Evolutionary conservation across 768 basidiomycete species (phyloP).

Genomic region (Macrocybe gigantea): DNA sequence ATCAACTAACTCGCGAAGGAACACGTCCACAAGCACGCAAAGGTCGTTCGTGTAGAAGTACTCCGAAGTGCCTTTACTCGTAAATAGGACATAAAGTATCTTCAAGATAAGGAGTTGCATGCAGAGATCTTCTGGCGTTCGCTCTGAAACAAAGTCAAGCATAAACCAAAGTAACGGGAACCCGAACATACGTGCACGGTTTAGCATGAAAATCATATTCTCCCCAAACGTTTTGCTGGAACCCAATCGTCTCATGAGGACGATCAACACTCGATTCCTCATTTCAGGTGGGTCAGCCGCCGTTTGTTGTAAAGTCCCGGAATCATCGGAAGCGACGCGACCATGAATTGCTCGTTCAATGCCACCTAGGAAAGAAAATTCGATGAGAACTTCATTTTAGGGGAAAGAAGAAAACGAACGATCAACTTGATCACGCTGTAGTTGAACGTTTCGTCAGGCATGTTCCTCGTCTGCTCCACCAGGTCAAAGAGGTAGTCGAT

Average conservation of each 20-base stretch:
- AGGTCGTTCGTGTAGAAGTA: conserved; percentile 99
- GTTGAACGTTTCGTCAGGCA: conserved; percentile 90
- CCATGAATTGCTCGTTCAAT: conserved; percentile 99
- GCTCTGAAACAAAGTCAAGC: conserved; percentile 40
- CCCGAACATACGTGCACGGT: conserved; percentile 75
- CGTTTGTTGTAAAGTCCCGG: background rate
- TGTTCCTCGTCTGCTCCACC: conserved; percentile 85
- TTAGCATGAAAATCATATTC: conserved; percentile 99
- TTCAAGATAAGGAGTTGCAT: conserved; percentile 94
- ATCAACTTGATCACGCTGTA: conserved; percentile 94
- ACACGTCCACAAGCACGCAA: conserved; percentile 94
- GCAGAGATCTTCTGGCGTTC: conserved; percentile 85
- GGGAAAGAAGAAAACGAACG: conserved; percentile 38
- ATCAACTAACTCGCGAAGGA: conserved; percentile 89
- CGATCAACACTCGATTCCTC: conserved; percentile 75
- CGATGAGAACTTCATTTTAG: background rate
- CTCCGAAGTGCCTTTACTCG: conserved; percentile 86
- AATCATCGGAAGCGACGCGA: conserved; percentile 49
- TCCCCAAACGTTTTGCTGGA: conserved; percentile 95
- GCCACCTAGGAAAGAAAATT: conserved; percentile 52
- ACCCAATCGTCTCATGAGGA: conserved; percentile 78
- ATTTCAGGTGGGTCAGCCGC: conserved; percentile 27
- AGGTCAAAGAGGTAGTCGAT: conserved; percentile 89
- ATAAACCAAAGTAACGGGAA: background rate
- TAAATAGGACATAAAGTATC: conserved; percentile 91